Evolutionary conservation across 306 rosid species (phyloP).

Genomic region (Pterocarpus santalinus): DNA sequence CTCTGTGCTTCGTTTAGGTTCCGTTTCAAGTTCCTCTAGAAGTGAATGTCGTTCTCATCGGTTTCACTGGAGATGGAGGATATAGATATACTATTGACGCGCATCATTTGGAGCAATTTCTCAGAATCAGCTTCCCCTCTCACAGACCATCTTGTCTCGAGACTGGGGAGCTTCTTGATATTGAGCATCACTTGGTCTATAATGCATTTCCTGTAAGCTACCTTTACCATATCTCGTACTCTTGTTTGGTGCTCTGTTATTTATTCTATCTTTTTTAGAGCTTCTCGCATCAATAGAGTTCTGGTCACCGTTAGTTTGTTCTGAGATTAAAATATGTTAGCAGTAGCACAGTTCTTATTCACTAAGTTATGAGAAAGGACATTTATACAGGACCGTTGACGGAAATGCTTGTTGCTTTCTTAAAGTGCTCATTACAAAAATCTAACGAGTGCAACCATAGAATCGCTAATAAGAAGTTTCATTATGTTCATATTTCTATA

Average conservation of each 20-base stretch:
- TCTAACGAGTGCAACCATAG: neutral
- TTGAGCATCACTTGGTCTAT: slow-evolving; percentile 85
- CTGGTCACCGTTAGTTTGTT: neutral
- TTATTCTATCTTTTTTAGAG: slow-evolving; percentile 10
- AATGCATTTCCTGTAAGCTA: slow-evolving; percentile 79
- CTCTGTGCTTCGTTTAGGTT: slow-evolving; percentile 59
- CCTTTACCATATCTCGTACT: neutral
- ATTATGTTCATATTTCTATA: neutral
- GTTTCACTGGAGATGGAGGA: slow-evolving; percentile 87
- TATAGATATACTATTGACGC: slow-evolving; percentile 72
- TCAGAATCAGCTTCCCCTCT: slow-evolving; percentile 75
- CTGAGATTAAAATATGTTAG: neutral
- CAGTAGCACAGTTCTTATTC: too few species aligned
- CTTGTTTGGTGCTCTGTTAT: neutral
- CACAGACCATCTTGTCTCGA: slow-evolving; percentile 92
- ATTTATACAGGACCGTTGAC: neutral
- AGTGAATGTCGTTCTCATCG: slow-evolving; percentile 88
- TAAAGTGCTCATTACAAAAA: slow-evolving; percentile 12
- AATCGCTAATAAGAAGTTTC: neutral
- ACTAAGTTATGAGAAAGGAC: too few species aligned
- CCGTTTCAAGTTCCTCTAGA: slow-evolving; percentile 97
- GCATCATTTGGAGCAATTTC: slow-evolving; percentile 78
- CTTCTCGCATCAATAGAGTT: neutral
- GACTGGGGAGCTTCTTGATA: slow-evolving; percentile 90
- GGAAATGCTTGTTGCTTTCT: slow-evolving; percentile 13